A percentile compares a stretch with the other conserved stretches of the same genome.
These are phyloP conservation scores for Fusarium palustre DNA, from an alignment of 2,329 filamentous ascomycete species.

Conservation along the genomic window DNA sequence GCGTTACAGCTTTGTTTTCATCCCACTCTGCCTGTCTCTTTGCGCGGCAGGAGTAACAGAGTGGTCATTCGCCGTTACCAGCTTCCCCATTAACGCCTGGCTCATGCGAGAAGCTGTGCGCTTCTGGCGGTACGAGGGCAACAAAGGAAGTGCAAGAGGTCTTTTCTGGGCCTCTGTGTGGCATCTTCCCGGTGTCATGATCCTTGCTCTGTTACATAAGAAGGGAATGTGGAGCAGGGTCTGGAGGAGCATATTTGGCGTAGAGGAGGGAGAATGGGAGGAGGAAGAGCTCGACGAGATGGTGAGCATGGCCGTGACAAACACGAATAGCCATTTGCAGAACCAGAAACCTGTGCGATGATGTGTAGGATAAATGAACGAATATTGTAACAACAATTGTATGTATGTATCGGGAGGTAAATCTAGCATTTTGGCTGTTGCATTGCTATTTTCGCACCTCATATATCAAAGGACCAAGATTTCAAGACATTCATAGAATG, in stretches of 20 bases:
- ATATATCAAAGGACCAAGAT: constrained; percentile 10
- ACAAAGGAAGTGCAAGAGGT: constrained; percentile 81
- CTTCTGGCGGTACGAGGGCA: constrained; percentile 84
- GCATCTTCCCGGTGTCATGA: constrained; percentile 91
- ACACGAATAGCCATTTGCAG: constrained; percentile 34
- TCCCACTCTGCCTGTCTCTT: constrained; percentile 85
- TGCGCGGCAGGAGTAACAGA: constrained; percentile 86
- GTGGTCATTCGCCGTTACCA: constrained; percentile 84
- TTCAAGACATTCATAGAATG: not conserved
- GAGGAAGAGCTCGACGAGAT: constrained; percentile 66
- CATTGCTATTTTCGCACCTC: constrained; percentile 24
- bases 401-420: constrained; percentile 33
- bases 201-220: constrained; percentile 91
- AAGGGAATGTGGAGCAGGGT: constrained; percentile 89
- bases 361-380: constrained; percentile 30
- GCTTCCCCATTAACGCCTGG: constrained; percentile 86
- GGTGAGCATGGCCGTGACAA: constrained; percentile 51
- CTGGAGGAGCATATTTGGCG: constrained; percentile 76
- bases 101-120: constrained; percentile 80
- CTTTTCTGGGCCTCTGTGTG: constrained; percentile 98
- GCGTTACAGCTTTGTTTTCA: constrained; percentile 85
- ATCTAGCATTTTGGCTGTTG: constrained; percentile 16
- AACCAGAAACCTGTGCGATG: constrained; percentile 30
- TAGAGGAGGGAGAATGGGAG: constrained; percentile 67
- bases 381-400: constrained; percentile 45